A percentile compares a stretch with the other conserved stretches of the same genome.
Evolutionary conservation across 306 rosid genomes (phyloP).

Genomic region (Rosa multiflora): DNA sequence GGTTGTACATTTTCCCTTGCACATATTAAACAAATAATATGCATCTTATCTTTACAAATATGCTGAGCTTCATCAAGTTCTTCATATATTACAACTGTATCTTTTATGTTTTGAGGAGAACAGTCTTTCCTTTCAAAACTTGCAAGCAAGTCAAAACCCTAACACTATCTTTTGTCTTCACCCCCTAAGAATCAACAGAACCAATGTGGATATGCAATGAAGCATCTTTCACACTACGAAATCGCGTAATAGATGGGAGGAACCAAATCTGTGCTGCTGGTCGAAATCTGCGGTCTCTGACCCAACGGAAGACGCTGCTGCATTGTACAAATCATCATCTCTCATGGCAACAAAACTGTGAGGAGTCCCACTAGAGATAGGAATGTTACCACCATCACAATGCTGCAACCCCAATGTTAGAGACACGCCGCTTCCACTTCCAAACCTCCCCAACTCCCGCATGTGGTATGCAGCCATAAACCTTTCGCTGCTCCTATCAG

Average conservation of each 20-base stretch:
- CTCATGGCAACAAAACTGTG: slow-evolving; percentile 55
- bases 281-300: slow-evolving; percentile 55
- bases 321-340: slow-evolving; percentile 51
- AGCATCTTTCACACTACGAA: slow-evolving; percentile 51
- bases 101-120: slow-evolving; percentile 28
- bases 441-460: slow-evolving; percentile 57
- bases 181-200: slow-evolving; percentile 11
- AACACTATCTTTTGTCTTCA: not conserved
- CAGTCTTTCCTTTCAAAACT: slow-evolving; percentile 23
- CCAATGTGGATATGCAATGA: slow-evolving; percentile 23
- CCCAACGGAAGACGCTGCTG: slow-evolving; percentile 47
- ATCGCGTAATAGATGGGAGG: slow-evolving; percentile 57
- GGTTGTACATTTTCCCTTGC: slow-evolving; percentile 23
- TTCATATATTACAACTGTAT: slow-evolving; percentile 42
- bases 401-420: slow-evolving; percentile 82
- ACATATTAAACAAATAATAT: slow-evolving; percentile 26
- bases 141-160: slow-evolving; percentile 29
- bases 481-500: slow-evolving; percentile 42
- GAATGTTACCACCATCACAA: slow-evolving; percentile 55
- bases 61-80: slow-evolving; percentile 37
- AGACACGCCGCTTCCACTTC: slow-evolving; percentile 56
- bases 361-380: slow-evolving; percentile 44
- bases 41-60: slow-evolving; percentile 36
- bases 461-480: slow-evolving; percentile 56
- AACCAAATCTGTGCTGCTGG: slow-evolving; percentile 53